A percentile compares a stretch with the other conserved stretches of the same genome.
These are phyloP conservation scores for Suillus subaureus DNA, from an alignment of 768 basidiomycete species.

Conservation along the genomic window DNA sequence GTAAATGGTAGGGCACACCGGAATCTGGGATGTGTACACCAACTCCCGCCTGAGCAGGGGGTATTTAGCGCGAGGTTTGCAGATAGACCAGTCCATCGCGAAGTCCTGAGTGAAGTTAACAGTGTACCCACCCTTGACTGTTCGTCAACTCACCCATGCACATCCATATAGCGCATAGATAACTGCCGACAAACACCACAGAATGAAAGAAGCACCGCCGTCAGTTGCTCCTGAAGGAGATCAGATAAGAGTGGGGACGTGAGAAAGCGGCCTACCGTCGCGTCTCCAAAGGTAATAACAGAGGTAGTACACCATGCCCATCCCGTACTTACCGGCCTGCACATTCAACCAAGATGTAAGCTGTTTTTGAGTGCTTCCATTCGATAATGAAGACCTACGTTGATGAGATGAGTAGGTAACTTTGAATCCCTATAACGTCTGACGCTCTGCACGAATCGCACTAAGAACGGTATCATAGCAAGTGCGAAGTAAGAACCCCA, in stretches of 20 bases:
- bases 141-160: conserved; percentile 66
- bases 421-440: conserved; percentile 85
- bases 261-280: conserved; percentile 41
- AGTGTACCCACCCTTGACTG: background rate
- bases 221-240: conserved; percentile 30
- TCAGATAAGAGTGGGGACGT: background rate
- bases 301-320: conserved; percentile 64
- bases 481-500: conserved; percentile 70
- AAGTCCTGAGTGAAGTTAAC: conserved; percentile 59
- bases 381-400: conserved; percentile 53
- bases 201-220: conserved; percentile 53
- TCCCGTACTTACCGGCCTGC: conserved; percentile 84
- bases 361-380: background rate
- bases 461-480: conserved; percentile 65
- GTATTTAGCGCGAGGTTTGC: conserved; percentile 56
- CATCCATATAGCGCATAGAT: conserved; percentile 71
- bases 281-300: conserved; percentile 83
- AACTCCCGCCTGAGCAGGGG: conserved; percentile 74
- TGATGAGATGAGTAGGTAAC: conserved; percentile 78
- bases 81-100: conserved; percentile 90
- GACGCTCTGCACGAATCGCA: conserved; percentile 84
- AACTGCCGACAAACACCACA: conserved; percentile 69
- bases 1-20: conserved; percentile 41
- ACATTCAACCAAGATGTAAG: conserved; percentile 4
- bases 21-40: conserved; percentile 64